These are phyloP conservation scores for Scheffersomyces illinoinensis DNA, from an alignment of 1,139 yeast genomes.

Conservation along the genomic window DNA sequence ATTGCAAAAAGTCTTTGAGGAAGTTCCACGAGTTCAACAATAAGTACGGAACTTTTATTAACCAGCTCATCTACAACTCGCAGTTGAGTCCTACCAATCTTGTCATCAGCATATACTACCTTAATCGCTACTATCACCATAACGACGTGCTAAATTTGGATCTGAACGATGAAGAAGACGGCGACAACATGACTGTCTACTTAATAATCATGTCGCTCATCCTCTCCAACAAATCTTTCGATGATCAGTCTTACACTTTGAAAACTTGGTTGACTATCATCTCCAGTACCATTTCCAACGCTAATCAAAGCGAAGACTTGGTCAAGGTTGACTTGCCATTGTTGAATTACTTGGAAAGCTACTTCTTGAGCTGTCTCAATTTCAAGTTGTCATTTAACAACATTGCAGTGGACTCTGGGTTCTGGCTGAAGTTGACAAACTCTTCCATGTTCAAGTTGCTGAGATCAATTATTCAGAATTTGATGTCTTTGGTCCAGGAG, in stretches of 20 bases:
- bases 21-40: constrained; percentile 14
- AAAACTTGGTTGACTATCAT: constrained; percentile 48
- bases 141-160: constrained; percentile 10
- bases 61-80: constrained; percentile 24
- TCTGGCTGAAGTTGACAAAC: constrained; percentile 22
- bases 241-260: constrained; percentile 54
- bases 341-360: constrained; percentile 30
- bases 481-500: constrained; percentile 6
- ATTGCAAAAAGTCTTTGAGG: constrained; percentile 42
- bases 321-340: constrained; percentile 19
- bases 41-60: constrained; percentile 21
- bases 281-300: constrained; percentile 10
- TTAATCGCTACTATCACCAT: constrained; percentile 25
- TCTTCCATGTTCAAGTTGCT: constrained; percentile 11
- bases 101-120: constrained; percentile 30
- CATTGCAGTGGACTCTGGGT: constrained; percentile 20
- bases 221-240: constrained; percentile 48
- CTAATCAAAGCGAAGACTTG: constrained; percentile 2
- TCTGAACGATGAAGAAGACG: constrained; percentile 6
- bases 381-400: constrained; percentile 29
- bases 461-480: constrained; percentile 20
- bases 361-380: constrained; percentile 30
- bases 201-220: constrained; percentile 37
- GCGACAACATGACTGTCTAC: constrained; percentile 24
- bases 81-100: constrained; percentile 33